Percentiles rank a stretch among this genome's conserved stretches.
Conservation (phyloP, 2,329 filamentous ascomycete genomes). For the Talaromyces islandicus region DNA sequence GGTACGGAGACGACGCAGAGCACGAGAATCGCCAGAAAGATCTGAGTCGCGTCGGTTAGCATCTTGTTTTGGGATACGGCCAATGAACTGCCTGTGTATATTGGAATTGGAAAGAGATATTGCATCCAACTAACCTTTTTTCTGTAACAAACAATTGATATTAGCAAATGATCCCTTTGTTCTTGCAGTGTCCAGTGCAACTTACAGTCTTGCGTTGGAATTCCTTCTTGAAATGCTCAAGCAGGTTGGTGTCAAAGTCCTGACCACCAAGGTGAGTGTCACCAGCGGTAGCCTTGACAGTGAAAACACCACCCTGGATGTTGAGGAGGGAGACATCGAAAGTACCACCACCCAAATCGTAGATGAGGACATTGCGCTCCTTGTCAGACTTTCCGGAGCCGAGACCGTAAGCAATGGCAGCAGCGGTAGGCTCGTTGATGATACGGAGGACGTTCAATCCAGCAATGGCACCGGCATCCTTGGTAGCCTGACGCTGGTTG, state of each 20-base stretch:
- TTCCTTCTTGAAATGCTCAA: constrained; percentile 96
- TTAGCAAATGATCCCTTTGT: not conserved
- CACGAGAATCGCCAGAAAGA: constrained; percentile 76
- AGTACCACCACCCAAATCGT: constrained; percentile 99
- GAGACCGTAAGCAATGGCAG: constrained; percentile 96
- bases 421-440: constrained; percentile 99
- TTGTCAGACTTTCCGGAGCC: constrained; percentile 91
- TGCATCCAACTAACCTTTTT: not conserved
- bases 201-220: constrained; percentile 71
- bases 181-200: not conserved
- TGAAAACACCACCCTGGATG: constrained; percentile 99
- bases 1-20: constrained; percentile 90
- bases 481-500: constrained; percentile 99
- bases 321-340: constrained; percentile 99
- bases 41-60: constrained; percentile 48
- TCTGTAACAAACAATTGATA: not conserved
- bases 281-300: constrained; percentile 95
- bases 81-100: not conserved
- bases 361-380: constrained; percentile 98
- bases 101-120: not conserved
- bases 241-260: constrained; percentile 92
- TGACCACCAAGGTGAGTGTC: constrained; percentile 94
- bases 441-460: constrained; percentile 98
- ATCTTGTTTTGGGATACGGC: not conserved
- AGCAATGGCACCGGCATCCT: constrained; percentile 96